A percentile compares a stretch with the other conserved stretches of the same genome.
These are phyloP conservation scores for Thelonectria discophora DNA, from an alignment of 2,329 filamentous ascomycete genomes.

Conservation along the genomic window DNA sequence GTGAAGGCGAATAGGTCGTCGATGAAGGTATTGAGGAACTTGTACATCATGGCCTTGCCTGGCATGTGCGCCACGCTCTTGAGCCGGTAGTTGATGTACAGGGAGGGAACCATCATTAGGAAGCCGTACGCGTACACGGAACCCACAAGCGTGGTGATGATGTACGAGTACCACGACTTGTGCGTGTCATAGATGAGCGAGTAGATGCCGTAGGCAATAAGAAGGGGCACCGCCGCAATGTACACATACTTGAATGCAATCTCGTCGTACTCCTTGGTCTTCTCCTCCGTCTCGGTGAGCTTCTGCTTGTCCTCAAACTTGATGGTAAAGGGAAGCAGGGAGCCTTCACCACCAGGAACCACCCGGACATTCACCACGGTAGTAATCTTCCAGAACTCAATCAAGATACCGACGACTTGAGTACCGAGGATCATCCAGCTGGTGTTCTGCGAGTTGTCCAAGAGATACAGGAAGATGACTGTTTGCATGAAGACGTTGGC, in stretches of 20 bases:
- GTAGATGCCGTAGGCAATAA: conserved; percentile 90
- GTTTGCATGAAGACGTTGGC: conserved; percentile 98
- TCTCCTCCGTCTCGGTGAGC: conserved; percentile 92
- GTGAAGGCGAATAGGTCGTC: conserved; percentile 99
- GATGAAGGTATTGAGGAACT: conserved; percentile 98
- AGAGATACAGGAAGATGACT: conserved; percentile 93
- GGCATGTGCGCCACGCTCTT: conserved; percentile 98
- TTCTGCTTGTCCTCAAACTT: conserved; percentile 96
- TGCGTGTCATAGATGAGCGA: conserved; percentile 91
- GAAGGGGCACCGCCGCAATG: conserved; percentile 85
- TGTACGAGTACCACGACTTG: conserved; percentile 98
- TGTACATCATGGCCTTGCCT: conserved; percentile 95
- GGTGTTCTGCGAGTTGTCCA: conserved; percentile 97
- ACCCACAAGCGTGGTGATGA: conserved; percentile 93
- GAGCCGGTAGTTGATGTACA: conserved; percentile 99
- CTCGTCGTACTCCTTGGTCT: conserved; percentile 98
- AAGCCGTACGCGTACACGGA: conserved; percentile 98
- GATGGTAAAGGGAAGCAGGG: conserved; percentile 80
- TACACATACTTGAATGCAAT: conserved; percentile 99
- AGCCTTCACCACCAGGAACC: conserved; percentile 72
- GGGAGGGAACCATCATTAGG: conserved; percentile 96
- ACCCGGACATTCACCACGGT: conserved; percentile 91
- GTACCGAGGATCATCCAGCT: conserved; percentile 98
- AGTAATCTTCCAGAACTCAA: conserved; percentile 91
- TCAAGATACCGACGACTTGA: conserved; percentile 81